Evolutionary conservation across 2,329 filamentous ascomycete species (phyloP).

Genomic region (Tympanopsis confertula): DNA sequence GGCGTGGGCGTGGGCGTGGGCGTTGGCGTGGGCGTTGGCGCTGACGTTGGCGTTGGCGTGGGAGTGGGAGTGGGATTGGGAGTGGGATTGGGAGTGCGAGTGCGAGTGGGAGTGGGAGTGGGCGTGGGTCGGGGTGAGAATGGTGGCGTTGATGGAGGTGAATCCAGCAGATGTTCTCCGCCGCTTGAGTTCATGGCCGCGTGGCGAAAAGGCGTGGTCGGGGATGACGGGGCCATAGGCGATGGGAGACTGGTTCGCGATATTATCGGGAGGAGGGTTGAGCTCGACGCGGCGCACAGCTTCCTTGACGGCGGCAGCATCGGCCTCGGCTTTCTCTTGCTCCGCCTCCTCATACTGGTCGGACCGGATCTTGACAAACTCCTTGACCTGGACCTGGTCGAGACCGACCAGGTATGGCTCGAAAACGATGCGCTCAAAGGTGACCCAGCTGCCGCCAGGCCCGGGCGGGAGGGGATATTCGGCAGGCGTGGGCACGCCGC

Average conservation of each 20-base stretch:
- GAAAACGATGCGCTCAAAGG: slow-evolving; percentile 48
- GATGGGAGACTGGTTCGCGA: slow-evolving; percentile 26
- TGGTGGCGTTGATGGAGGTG: slow-evolving; percentile 17
- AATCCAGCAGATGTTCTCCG: slow-evolving; percentile 28
- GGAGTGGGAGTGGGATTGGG: no score
- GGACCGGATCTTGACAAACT: slow-evolving; percentile 44
- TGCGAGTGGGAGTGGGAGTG: slow-evolving; percentile 2
- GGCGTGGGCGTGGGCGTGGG: no score
- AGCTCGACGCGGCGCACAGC: slow-evolving; percentile 30
- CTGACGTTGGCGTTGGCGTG: no score
- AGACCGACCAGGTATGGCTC: slow-evolving; percentile 41
- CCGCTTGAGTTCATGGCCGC: slow-evolving; percentile 30
- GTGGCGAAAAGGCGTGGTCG: slow-evolving; percentile 21
- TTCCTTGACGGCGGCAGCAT: slow-evolving; percentile 30
- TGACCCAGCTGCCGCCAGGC: slow-evolving; percentile 52
- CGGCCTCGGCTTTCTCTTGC: slow-evolving; percentile 22
- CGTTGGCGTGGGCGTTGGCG: no score
- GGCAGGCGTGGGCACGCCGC: slow-evolving; percentile 31
- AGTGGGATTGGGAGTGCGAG: slow-evolving; percentile 1
- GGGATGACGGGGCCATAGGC: slow-evolving; percentile 39
- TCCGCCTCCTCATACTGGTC: slow-evolving; percentile 23
- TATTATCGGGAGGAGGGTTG: slow-evolving; percentile 29
- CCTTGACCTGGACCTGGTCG: slow-evolving; percentile 45
- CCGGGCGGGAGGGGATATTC: slow-evolving; percentile 40
- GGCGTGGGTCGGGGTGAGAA: slow-evolving; percentile 8